A percentile compares a stretch with the other conserved stretches of the same genome.
These are phyloP conservation scores for Phlyctochytrium planicorne DNA, from an alignment of 192 early-diverging fungal species.

Conservation along the genomic window DNA sequence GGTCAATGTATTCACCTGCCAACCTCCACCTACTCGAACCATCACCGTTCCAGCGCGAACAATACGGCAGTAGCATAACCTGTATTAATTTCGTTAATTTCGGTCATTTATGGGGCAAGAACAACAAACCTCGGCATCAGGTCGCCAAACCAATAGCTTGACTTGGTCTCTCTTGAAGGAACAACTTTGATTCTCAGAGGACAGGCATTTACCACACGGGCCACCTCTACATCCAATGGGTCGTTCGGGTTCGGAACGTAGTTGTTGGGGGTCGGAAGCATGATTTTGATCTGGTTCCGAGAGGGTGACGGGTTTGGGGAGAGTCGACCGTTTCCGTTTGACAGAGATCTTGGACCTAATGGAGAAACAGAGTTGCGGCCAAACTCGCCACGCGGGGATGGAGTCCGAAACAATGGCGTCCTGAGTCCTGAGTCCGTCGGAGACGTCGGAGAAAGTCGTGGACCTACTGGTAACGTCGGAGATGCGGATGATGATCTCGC, in stretches of 20 bases:
- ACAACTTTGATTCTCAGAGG: conserved; percentile 49
- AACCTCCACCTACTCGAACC: conserved; percentile 69
- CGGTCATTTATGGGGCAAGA: too few species aligned
- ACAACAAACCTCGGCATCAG: conserved; percentile 63
- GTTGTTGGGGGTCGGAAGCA: not conserved
- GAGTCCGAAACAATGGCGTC: too few species aligned
- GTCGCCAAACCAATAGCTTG: conserved; percentile 63
- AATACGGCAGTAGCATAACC: conserved; percentile 63
- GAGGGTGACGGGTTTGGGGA: not conserved
- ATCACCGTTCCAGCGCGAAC: conserved; percentile 62
- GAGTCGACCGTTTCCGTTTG: not conserved
- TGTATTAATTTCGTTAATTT: too few species aligned
- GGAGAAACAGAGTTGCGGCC: too few species aligned
- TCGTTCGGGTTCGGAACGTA: conserved; percentile 51
- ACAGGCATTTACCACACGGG: conserved; percentile 58
- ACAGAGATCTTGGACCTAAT: not conserved
- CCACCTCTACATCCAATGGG: conserved; percentile 60
- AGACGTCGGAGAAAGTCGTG: not conserved
- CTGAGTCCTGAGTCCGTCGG: too few species aligned
- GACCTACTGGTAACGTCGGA: not conserved
- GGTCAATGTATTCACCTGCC: too few species aligned
- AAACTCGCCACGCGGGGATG: too few species aligned
- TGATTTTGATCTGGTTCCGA: not conserved
- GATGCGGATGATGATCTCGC: too few species aligned
- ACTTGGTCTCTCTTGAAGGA: conserved; percentile 53